Base-by-base conservation (phyloP, 2,329 filamentous ascomycete species). In the Mycosphaerella arachidis region DNA sequence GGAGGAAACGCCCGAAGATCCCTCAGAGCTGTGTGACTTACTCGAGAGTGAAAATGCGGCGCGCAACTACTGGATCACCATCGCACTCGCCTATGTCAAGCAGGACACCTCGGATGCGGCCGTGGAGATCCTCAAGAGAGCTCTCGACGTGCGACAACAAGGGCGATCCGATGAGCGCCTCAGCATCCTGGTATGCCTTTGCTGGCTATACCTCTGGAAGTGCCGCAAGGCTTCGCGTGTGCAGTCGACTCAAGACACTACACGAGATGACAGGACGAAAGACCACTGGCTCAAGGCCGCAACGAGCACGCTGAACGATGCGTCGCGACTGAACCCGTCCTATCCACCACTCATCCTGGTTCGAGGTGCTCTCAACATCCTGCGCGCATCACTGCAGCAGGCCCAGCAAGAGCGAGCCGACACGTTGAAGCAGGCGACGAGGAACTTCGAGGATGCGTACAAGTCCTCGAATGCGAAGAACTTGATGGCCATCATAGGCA, bases 51-150 rank as follows among this genome's bases (percentile, higher is more conserved):
- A 99, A 75, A 87, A 88, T 71, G 92, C 92, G 16, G 89, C 91
- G 40, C 92, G 93, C 70, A 91, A 88, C 55, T 95, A 95, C 68
- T 99, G 95, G 95, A 93, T 99, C 82, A 93, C 91, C n/a, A 94
- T 97, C 66, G 90, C 95, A 46, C 82, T 97, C 60, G 93, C 93
- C 52, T 99, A 99, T 72, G 93, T 94, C 45, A 99, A 97, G 78
- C 91, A 96, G 78, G 87, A 88, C 72, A 96, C 96, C 78, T 85
- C 94, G 63, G 92, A 97, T 72, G 90, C 94, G 77, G 86, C 86
- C 55, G 84, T 89, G 62, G 85, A 88, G 63, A 86, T 89, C 57
- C 75, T 89, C 67, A 85, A 87, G 53, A 89, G 90, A 70, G 91
- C 90, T 53, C 81, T 91, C 67, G 82, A 84, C 62, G 90, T 89